phyloP scores from a whole-genome alignment of 805 yeast genomes.

The Saccharomycopsis oosterbeekiorum region DNA sequence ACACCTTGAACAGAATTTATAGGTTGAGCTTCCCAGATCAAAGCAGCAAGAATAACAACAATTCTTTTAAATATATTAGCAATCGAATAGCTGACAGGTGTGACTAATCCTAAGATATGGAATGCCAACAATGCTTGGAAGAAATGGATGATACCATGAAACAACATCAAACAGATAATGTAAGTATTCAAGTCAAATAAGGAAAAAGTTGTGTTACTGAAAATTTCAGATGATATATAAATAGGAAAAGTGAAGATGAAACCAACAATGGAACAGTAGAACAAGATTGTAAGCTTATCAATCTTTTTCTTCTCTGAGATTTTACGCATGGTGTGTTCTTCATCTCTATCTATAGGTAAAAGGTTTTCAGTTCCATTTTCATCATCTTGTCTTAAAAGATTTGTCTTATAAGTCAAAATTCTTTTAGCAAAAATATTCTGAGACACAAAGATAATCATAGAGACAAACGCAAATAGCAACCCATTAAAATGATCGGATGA shows the following conservation, averaged over 20 bases:
- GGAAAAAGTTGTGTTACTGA: constrained; percentile 21
- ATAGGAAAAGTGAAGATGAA: constrained; percentile 56
- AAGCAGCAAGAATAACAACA: constrained; percentile 56
- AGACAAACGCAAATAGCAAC: constrained; percentile 29
- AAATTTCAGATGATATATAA: constrained; percentile 48
- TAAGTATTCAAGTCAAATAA: constrained; percentile 23
- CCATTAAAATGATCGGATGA: constrained; percentile 24
- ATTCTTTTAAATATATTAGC: constrained; percentile 72
- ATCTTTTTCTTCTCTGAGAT: constrained; percentile 32
- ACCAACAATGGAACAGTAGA: constrained; percentile 64
- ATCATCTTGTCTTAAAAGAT: constrained; percentile 5
- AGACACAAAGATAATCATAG: constrained; percentile 54
- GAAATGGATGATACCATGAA: constrained; percentile 67
- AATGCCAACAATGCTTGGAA: constrained; percentile 66
- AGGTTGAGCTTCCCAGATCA: constrained; percentile 50
- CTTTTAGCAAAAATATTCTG: constrained; percentile 77
- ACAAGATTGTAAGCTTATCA: constrained; percentile 62
- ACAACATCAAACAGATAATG: constrained; percentile 32
- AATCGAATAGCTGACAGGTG: constrained; percentile 72
- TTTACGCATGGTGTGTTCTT: constrained; percentile 20
- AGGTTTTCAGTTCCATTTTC: constrained; percentile 6
- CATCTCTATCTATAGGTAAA: constrained; percentile 22
- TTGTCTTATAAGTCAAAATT: constrained; percentile 44
- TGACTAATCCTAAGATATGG: constrained; percentile 58
- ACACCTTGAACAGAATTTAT: constrained; percentile 32